Evolutionary conservation across 1,139 yeast genomes (phyloP).

Genomic region (Entelexis paramagnoliae): DNA sequence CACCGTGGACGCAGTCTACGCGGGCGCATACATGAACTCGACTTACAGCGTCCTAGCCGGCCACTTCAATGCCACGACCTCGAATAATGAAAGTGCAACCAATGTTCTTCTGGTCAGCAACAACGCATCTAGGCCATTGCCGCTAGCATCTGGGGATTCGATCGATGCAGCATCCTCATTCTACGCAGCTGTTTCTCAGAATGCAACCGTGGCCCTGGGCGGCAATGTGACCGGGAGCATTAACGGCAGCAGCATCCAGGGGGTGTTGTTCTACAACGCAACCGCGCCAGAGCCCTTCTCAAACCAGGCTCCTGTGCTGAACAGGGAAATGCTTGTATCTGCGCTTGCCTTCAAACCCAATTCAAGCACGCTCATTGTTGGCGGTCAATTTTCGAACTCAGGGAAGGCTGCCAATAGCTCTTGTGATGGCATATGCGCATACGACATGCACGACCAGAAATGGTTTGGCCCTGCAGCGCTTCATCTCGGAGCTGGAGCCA

Average conservation of each 20-base stretch:
- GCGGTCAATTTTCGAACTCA: slow-evolving; percentile 27
- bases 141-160: slow-evolving; percentile 23
- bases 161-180: slow-evolving; percentile 19
- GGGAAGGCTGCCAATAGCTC: neutral
- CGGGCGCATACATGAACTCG: slow-evolving; percentile 19
- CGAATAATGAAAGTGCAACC: slow-evolving; percentile 10
- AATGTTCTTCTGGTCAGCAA: slow-evolving; percentile 17
- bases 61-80: slow-evolving; percentile 19
- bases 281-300: neutral
- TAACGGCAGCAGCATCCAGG: slow-evolving; percentile 17
- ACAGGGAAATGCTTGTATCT: slow-evolving; percentile 33
- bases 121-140: slow-evolving; percentile 13
- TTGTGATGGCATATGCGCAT: slow-evolving; percentile 13
- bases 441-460: neutral
- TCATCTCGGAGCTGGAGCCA: slow-evolving; percentile 1
- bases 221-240: slow-evolving; percentile 37
- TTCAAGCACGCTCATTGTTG: slow-evolving; percentile 50
- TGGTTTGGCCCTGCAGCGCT: slow-evolving; percentile 9
- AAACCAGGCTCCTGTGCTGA: slow-evolving; percentile 11
- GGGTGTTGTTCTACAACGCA: slow-evolving; percentile 8
- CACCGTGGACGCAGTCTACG: neutral
- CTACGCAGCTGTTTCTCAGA: slow-evolving; percentile 36
- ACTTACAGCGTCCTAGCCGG: slow-evolving; percentile 18
- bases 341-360: slow-evolving; percentile 46
- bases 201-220: slow-evolving; percentile 46